Conservation (phyloP, 805 yeast genomes). For the Candida krabiensis region DNA sequence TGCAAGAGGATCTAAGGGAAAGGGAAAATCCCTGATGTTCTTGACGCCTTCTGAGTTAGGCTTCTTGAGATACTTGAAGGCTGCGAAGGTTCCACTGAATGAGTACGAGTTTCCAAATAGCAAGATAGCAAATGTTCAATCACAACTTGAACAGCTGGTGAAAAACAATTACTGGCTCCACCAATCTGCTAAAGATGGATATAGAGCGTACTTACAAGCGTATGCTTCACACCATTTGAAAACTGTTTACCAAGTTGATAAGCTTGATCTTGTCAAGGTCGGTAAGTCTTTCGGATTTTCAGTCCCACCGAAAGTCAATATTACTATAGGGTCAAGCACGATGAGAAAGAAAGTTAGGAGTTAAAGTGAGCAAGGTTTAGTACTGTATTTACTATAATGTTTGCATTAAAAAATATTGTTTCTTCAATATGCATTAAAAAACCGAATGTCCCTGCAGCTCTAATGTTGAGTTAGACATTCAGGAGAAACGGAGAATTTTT, state of each 20-base stretch:
- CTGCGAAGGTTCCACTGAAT: conserved; percentile 95
- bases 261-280: conserved; percentile 89
- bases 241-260: conserved; percentile 94
- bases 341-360: conserved; percentile 16
- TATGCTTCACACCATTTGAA: conserved; percentile 95
- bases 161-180: conserved; percentile 92
- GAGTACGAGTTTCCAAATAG: conserved; percentile 94
- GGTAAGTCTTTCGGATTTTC: conserved; percentile 95
- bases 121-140: conserved; percentile 95
- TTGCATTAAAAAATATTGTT: too few relatives aligned
- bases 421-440: too few relatives aligned
- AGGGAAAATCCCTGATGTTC: conserved; percentile 94
- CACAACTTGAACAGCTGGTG: conserved; percentile 87
- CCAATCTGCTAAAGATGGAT: conserved; percentile 96
- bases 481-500: too few relatives aligned
- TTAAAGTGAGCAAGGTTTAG: neutral
- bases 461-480: too few relatives aligned
- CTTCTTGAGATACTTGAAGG: conserved; percentile 88
- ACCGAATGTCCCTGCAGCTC: too few relatives aligned
- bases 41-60: conserved; percentile 93
- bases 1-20: conserved; percentile 87
- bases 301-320: conserved; percentile 95
- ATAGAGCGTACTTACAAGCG: conserved; percentile 94
- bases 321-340: conserved; percentile 85
- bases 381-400: neutral